Conservation (phyloP, 2,329 filamentous ascomycete species). For the Fusarium citri region DNA sequence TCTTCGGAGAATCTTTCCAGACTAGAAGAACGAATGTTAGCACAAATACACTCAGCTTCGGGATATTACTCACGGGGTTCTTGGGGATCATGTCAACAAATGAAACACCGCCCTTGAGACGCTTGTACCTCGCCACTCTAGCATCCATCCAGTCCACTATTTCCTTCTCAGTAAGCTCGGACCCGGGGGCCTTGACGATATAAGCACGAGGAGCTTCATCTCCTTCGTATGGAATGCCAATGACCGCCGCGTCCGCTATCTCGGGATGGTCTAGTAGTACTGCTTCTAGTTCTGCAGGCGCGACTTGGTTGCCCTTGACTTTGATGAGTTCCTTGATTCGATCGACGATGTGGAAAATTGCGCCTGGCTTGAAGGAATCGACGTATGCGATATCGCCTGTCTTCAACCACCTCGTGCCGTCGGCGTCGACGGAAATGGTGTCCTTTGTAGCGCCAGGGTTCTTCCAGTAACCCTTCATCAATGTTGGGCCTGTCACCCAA, state of each 20-base stretch:
- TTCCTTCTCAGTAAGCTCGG: conserved; percentile 59
- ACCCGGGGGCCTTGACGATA: conserved; percentile 61
- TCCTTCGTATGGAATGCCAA: conserved; percentile 53
- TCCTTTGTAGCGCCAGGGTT: conserved; percentile 75
- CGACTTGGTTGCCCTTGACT: conserved; percentile 78
- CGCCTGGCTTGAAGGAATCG: conserved; percentile 63
- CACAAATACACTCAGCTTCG: fast-evolving
- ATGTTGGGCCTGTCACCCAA: conserved; percentile 76
- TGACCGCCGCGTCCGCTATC: conserved; percentile 78
- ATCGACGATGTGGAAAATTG: conserved; percentile 72
- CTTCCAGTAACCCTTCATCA: conserved; percentile 82
- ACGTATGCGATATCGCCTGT: conserved; percentile 81
- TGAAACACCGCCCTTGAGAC: conserved; percentile 69
- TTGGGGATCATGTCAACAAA: conserved; percentile 76
- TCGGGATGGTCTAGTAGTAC: conserved; percentile 75
- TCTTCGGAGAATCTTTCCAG: conserved; percentile 27
- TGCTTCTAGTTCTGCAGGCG: conserved; percentile 80
- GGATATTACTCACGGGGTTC: conserved; percentile 61
- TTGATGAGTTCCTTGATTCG: conserved; percentile 74
- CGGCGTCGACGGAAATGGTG: conserved; percentile 59
- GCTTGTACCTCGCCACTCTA: conserved; percentile 75
- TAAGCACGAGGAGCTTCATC: conserved; percentile 72
- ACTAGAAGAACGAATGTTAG: conserved; percentile 3
- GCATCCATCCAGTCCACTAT: conserved; percentile 66
- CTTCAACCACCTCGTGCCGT: conserved; percentile 73